Conservation (phyloP, 345 rosid genomes). For the Raphanus sativus region DNA sequence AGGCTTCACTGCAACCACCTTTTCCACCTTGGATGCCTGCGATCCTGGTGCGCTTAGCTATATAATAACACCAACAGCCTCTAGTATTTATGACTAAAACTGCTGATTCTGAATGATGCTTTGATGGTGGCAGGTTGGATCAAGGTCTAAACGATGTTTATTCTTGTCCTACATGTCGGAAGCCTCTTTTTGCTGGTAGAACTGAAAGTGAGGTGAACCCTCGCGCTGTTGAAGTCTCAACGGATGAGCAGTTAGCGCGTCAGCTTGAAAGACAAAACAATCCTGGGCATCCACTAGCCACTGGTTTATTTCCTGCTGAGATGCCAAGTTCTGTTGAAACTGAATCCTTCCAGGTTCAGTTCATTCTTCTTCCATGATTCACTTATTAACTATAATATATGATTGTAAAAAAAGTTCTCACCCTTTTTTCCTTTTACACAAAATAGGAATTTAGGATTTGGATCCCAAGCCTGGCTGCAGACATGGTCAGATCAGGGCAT, state of each 20-base stretch:
- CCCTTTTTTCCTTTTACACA: constrained; percentile 25
- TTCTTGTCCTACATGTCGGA: constrained; percentile 97
- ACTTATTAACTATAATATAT: not conserved
- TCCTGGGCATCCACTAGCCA: constrained; percentile 52
- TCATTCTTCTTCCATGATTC: constrained; percentile 20
- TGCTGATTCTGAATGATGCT: constrained; percentile 30
- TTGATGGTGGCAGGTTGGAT: constrained; percentile 77
- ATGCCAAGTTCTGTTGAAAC: constrained; percentile 60
- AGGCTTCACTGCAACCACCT: constrained; percentile 88
- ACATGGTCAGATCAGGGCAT: constrained; percentile 72
- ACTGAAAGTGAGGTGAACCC: constrained; percentile 57
- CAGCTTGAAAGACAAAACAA: constrained; percentile 63
- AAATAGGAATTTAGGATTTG: constrained; percentile 72
- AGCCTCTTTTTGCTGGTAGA: constrained; percentile 83
- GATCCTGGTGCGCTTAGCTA: constrained; percentile 66
- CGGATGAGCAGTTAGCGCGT: constrained; percentile 80
- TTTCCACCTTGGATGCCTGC: constrained; percentile 95
- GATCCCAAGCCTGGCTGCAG: constrained; percentile 76
- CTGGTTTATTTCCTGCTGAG: constrained; percentile 72
- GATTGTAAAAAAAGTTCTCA: constrained; percentile 2
- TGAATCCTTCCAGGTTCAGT: constrained; percentile 74
- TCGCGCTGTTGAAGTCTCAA: constrained; percentile 50
- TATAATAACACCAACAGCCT: not conserved
- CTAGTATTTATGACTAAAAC: constrained; percentile 14
- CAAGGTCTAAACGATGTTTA: constrained; percentile 92